Evolutionary conservation across 2,329 filamentous ascomycete genomes (phyloP).

Genomic region (Ilyonectria mors-panacis): DNA sequence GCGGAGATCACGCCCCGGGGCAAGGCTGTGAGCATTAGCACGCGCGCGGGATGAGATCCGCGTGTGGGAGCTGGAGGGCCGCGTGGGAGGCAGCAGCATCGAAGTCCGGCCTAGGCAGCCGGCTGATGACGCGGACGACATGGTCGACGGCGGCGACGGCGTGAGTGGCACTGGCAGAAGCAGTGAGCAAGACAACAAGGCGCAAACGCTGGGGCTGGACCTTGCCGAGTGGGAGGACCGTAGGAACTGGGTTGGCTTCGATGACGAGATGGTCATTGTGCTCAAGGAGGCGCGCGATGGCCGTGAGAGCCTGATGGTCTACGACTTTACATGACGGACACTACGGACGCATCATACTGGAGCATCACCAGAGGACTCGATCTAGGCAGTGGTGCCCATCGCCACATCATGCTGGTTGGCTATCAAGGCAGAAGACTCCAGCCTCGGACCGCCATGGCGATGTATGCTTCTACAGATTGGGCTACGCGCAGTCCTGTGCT

Average conservation of each 20-base stretch:
- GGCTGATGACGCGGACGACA: slow-evolving; percentile 39
- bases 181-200: slow-evolving; percentile 8
- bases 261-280: slow-evolving; percentile 93
- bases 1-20: slow-evolving; percentile 88
- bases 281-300: slow-evolving; percentile 79
- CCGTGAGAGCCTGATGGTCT: slow-evolving; percentile 82
- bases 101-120: slow-evolving; percentile 63
- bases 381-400: slow-evolving; percentile 1
- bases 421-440: neutral
- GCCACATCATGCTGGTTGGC: slow-evolving; percentile 1
- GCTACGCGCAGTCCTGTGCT: neutral
- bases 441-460: slow-evolving; percentile 6
- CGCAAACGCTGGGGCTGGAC: slow-evolving; percentile 13
- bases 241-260: slow-evolving; percentile 84
- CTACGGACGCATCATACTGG: slow-evolving; percentile 16
- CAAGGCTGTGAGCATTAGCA: slow-evolving; percentile 91
- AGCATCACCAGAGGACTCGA: neutral
- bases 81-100: slow-evolving; percentile 68
- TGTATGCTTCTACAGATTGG: neutral
- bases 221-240: slow-evolving; percentile 60
- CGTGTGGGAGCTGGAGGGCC: slow-evolving; percentile 90
- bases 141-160: slow-evolving; percentile 14
- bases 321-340: slow-evolving; percentile 80
- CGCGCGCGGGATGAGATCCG: slow-evolving; percentile 83
- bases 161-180: slow-evolving; percentile 13